phyloP scores from a whole-genome alignment of 352 stramenopile genomes.

The Heterotrichella gracilis region DNA sequence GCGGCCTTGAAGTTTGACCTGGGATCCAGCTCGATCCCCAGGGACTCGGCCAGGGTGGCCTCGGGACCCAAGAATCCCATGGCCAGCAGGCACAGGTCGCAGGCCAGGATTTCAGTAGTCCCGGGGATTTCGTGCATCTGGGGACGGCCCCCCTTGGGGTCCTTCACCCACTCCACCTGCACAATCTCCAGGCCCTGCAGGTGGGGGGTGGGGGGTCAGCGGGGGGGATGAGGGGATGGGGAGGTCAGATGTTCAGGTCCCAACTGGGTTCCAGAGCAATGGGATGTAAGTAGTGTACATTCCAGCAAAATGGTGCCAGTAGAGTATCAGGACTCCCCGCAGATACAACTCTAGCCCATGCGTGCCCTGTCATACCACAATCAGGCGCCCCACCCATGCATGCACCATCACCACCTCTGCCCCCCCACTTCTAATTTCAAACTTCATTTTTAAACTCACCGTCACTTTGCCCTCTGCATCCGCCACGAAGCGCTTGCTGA shows the following conservation, averaged over 20 bases:
- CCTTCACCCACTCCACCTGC: neutral
- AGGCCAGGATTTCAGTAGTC: constrained; percentile 28
- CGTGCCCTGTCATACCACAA: too few relatives aligned
- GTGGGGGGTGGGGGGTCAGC: too few relatives aligned
- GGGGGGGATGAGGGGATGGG: neutral
- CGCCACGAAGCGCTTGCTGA: constrained; percentile 37
- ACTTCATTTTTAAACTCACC: too few relatives aligned
- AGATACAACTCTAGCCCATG: too few relatives aligned
- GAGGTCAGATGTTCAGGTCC: neutral
- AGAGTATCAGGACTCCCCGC: too few relatives aligned
- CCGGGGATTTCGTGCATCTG: neutral
- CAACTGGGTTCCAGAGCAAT: too few relatives aligned
- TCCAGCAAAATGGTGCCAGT: too few relatives aligned
- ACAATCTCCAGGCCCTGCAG: neutral
- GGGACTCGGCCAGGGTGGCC: constrained; percentile 41
- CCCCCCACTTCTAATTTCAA: too few relatives aligned
- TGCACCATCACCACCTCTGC: too few relatives aligned
- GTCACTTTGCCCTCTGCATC: constrained; percentile 36
- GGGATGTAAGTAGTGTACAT: too few relatives aligned
- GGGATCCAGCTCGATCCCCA: constrained; percentile 58
- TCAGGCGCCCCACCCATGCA: too few relatives aligned
- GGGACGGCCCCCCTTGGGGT: neutral
- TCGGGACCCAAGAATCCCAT: constrained; percentile 87
- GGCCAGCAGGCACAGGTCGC: constrained; percentile 64
- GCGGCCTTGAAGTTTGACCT: constrained; percentile 58